Evolutionary conservation across 176 grass and related monocot genomes (phyloP).

Genomic region (Rhynchospora tenuis): DNA sequence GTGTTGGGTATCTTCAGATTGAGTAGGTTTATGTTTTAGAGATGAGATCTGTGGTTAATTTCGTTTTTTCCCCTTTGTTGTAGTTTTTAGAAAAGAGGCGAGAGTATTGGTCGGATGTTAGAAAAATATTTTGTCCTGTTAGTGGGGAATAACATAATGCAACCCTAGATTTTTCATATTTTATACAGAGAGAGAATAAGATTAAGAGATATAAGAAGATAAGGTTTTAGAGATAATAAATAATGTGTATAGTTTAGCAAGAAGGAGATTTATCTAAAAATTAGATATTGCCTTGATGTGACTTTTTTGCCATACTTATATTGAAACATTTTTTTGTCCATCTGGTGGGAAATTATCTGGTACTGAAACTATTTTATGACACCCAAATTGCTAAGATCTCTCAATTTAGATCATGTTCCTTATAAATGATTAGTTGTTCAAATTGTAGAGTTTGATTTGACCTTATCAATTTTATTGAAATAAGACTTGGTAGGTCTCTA

Average conservation of each 20-base stretch:
- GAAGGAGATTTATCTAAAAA: neutral
- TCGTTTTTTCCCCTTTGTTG: neutral
- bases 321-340: neutral
- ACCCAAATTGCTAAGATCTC: neutral
- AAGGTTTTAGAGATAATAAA: neutral
- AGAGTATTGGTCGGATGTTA: neutral
- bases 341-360: neutral
- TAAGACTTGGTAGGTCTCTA: neutral
- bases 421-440: neutral
- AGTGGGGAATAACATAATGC: neutral
- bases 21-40: neutral
- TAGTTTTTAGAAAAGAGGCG: neutral
- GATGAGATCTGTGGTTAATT: neutral
- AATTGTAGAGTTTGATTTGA: neutral
- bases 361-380: neutral
- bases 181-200: neutral
- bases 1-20: neutral
- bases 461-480: neutral
- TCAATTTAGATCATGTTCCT: neutral
- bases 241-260: neutral
- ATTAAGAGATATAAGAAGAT: neutral
- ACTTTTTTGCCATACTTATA: neutral
- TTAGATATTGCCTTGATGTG: neutral
- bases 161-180: slow-evolving; percentile 8
- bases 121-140: neutral